phyloP scores from a whole-genome alignment of 106 monocot genomes.

The Vanilla planifolia region DNA sequence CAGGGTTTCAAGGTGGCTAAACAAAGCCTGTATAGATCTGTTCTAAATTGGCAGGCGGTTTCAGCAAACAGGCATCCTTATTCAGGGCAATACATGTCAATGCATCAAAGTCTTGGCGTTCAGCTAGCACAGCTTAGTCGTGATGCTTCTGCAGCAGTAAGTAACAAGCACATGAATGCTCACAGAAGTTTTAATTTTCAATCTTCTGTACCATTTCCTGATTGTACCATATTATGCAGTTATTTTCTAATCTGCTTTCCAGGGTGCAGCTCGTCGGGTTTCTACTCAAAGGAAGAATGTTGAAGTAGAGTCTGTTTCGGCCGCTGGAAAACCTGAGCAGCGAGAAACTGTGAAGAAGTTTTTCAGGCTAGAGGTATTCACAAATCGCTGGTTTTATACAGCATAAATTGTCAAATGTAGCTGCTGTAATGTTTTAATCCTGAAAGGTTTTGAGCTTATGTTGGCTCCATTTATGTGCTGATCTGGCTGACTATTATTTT shows the following conservation, averaged over 20 bases:
- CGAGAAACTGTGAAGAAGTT: slow-evolving; percentile 55
- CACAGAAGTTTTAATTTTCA: neutral
- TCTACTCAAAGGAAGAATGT: slow-evolving; percentile 62
- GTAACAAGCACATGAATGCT: slow-evolving; percentile 11
- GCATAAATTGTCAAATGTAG: neutral
- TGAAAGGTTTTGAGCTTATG: neutral
- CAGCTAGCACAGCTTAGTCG: slow-evolving; percentile 93
- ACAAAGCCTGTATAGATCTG: slow-evolving; percentile 42
- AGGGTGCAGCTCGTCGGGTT: slow-evolving; percentile 83
- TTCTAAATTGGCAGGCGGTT: slow-evolving; percentile 62
- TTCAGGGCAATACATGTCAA: slow-evolving; percentile 60
- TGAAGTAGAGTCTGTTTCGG: slow-evolving; percentile 74
- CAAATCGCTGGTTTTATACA: neutral
- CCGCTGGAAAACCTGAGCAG: slow-evolving; percentile 51
- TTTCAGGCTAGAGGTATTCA: slow-evolving; percentile 81
- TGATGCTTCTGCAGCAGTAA: slow-evolving; percentile 96
- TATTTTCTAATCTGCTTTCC: slow-evolving; percentile 15
- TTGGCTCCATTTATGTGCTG: neutral
- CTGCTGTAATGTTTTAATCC: neutral
- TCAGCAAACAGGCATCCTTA: slow-evolving; percentile 60
- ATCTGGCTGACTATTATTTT: neutral
- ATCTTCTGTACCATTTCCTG: neutral
- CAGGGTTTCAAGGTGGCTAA: slow-evolving; percentile 90
- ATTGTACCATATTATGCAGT: neutral
- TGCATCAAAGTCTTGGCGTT: slow-evolving; percentile 88